Evolutionary conservation across 371 early-diverging fungal genomes (phyloP).

Genomic region (Apophysomyces ossiformis): DNA sequence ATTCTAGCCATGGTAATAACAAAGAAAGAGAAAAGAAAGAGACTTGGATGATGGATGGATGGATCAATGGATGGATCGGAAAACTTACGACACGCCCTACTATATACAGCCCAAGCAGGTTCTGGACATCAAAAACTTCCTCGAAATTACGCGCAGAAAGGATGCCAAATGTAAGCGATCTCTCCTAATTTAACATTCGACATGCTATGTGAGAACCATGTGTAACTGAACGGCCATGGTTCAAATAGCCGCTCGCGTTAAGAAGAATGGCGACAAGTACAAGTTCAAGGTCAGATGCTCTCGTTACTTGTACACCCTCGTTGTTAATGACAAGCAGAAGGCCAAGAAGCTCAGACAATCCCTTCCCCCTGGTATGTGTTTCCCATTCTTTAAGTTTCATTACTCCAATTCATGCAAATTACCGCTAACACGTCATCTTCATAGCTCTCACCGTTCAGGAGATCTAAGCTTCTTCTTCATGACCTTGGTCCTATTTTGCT

Average conservation of each 20-base stretch:
- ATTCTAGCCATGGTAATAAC: constrained; percentile 11
- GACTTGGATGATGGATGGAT: constrained; percentile 9
- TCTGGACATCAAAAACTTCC: constrained; percentile 94
- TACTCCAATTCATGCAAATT: too few relatives aligned
- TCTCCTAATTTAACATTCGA: not conserved
- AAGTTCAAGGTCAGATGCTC: constrained; percentile 99
- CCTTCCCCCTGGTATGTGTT: constrained; percentile 74
- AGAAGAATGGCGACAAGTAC: constrained; percentile 91
- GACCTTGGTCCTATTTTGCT: not conserved
- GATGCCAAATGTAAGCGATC: constrained; percentile 65
- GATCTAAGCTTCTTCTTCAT: constrained; percentile 21
- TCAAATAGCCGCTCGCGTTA: constrained; percentile 80
- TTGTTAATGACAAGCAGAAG: constrained; percentile 90
- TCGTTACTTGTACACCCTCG: constrained; percentile 91
- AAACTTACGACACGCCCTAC: not conserved
- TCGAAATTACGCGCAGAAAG: constrained; percentile 90
- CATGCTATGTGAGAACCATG: not conserved
- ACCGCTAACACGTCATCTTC: not conserved
- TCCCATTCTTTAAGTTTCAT: not conserved
- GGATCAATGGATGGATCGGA: not conserved
- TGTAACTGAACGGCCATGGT: not conserved
- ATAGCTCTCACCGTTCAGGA: constrained; percentile 38
- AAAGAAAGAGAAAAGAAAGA: not conserved
- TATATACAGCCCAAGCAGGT: constrained; percentile 87
- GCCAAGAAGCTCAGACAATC: constrained; percentile 93